Evolutionary conservation across 495 filamentous ascomycete genomes (phyloP), one percentile per base, ranked within the genome.

Genomic region (Annulohypoxylon moriforme): DNA sequence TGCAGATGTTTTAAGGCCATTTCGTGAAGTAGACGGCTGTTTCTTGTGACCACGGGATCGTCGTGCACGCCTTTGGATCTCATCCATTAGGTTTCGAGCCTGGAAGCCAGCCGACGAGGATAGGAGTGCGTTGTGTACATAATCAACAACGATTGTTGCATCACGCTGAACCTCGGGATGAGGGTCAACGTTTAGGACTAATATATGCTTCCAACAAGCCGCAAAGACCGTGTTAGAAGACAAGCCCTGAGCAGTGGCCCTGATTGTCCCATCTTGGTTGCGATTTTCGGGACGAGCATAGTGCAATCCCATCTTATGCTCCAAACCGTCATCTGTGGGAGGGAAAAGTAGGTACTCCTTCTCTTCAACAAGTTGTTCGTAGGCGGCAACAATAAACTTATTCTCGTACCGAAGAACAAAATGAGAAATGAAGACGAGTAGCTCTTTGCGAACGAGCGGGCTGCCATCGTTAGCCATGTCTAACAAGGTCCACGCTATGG

Each of bases 151-250:
- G 29, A 90, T 85, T 11, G 86, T 87, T 6, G 94, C 96, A 77
- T 94, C 90, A 71, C 91, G 88, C 47, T 95, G 92, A 31, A 98
- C 92, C 68, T 98, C 94, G 8, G 96, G 96, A 76, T 97, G 94
- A 22, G 96, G 95, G 71, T 98, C 96, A 27, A 97, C 93, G 33
- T 93, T 93, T 80, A 98, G 82, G 46, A 94, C 91, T 34, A 98
- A 84, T 49, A 97, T 84, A 63, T 97, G 94, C 76, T 96, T 94
- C 96, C 96, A 98, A 62, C 96, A 91, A 0, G 94, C 91, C 8
- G 92, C 91, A 77, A 94, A 97, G 16, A 97, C 91, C 0, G 93
- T 96, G 71, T 96, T 93, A 27, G 91, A 89, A 10, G 94, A 93
- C 10, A 97, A 76, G 1, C 88, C 85, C 56, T 82, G 82, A 13